Evolutionary conservation across 441 rosid genomes (phyloP), one percentile per base, ranked within the genome.

Genomic region (Sinapis alba): DNA sequence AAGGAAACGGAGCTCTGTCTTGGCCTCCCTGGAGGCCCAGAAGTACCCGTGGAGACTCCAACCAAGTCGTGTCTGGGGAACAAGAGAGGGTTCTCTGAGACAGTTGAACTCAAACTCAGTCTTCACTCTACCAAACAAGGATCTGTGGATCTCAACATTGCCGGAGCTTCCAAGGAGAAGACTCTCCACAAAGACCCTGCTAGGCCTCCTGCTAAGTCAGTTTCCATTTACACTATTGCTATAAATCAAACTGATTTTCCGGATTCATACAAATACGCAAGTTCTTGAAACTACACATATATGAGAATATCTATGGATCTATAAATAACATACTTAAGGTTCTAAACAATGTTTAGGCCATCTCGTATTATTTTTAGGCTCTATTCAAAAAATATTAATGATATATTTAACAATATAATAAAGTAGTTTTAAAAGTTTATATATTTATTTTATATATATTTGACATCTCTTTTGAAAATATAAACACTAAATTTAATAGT

Each of bases 11-110:
- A 94, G 86, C 90, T 93, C 63, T 89, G 97, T 58, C 91, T 93
- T 13, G 98, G 95, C 38, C 79, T 93, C 69, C 98, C 98, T 2
- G 94, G 93, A 16, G 79, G 68, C 13, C 16, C 2, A 5, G 73
- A 65, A n/a, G n/a, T n/a, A 32, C 36, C 84, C 20, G 62, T 78
- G 57, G 87, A 79, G 50, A 75, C 73, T 45, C 73, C 62, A 32
- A 86, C 84, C 73, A 78, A 47, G 30, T 61, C 85, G 0, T 79
- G 86, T 0, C 82, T 77, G 71, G 75, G 75, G 1, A 90, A 89
- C 32, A 91, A 94, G 80, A 90, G 98, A 91, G 96, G 92, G 36
- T 93, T 87, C 82, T 80, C 90, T 3, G 88, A 93, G 86, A 93
- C 90, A 28, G 84, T 87, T 65, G 94, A 88, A 83, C 85, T 91